A percentile compares a stretch with the other conserved stretches of the same genome.
phyloP scores from a whole-genome alignment of 164 flowering plant genomes.

The Vitis amurensis region DNA sequence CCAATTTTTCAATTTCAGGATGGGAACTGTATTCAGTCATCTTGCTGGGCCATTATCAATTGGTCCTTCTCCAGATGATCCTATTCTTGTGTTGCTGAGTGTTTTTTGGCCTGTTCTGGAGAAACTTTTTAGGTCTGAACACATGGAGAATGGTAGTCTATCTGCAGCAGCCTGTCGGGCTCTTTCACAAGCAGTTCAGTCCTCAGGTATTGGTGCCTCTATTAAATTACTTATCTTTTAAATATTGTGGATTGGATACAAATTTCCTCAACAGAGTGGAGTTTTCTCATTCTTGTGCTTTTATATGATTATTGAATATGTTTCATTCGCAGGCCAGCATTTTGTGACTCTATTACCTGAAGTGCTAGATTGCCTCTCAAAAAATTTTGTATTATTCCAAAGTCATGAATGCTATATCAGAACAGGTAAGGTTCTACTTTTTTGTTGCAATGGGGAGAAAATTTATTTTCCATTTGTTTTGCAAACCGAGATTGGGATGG shows the following conservation, averaged over 20 bases:
- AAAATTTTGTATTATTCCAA: conserved; percentile 71
- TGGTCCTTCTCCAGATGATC: conserved; percentile 49
- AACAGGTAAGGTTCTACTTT: conserved; percentile 56
- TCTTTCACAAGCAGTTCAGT: conserved; percentile 81
- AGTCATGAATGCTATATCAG: conserved; percentile 84
- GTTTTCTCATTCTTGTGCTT: neutral
- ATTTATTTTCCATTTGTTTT: no score
- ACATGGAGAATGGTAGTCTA: conserved; percentile 75
- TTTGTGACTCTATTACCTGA: conserved; percentile 62
- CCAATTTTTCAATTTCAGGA: conserved; percentile 42
- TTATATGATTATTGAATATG: conserved; percentile 2
- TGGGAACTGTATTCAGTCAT: conserved; percentile 83
- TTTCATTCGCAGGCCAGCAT: conserved; percentile 70
- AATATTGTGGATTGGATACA: neutral
- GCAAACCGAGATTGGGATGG: neutral
- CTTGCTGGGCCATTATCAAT: conserved; percentile 41
- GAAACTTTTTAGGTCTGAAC: conserved; percentile 64
- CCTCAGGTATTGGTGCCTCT: conserved; percentile 55
- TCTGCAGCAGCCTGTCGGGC: conserved; percentile 91
- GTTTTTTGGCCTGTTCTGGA: conserved; percentile 89
- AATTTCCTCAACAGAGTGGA: neutral
- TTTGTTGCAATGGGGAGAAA: neutral
- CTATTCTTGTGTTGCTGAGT: conserved; percentile 51
- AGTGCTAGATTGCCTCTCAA: conserved; percentile 75
- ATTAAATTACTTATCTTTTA: neutral